Percentiles rank a stretch among this genome's conserved stretches.
Conservation (phyloP, 352 stramenopile species). For the Pythium monospermum region DNA sequence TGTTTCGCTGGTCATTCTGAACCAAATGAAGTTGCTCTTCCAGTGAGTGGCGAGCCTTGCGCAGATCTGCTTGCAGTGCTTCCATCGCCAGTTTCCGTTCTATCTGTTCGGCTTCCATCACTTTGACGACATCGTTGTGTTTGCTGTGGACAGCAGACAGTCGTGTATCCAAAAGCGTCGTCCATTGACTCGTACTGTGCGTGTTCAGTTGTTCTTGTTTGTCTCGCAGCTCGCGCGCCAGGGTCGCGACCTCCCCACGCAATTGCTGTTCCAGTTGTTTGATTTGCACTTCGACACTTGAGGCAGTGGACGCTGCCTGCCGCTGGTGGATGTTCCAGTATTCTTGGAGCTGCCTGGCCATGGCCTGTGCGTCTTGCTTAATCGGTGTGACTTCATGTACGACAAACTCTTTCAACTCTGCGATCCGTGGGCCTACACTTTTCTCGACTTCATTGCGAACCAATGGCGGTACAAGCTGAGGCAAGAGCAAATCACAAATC, state of each 20-base stretch:
- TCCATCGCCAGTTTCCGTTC: constrained; percentile 40
- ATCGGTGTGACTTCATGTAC: background rate
- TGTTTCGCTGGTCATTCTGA: constrained; percentile 32
- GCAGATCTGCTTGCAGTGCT: constrained; percentile 32
- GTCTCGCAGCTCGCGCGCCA: constrained; percentile 8
- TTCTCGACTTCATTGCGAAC: constrained; percentile 10
- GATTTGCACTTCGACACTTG: background rate
- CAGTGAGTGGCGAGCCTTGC: constrained; percentile 35
- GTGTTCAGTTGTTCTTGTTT: constrained; percentile 10
- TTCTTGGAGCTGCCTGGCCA: constrained; percentile 6
- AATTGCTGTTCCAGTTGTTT: constrained; percentile 13
- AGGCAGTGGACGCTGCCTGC: background rate
- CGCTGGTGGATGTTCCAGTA: constrained; percentile 6
- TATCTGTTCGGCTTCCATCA: constrained; percentile 33
- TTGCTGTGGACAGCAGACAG: constrained; percentile 8
- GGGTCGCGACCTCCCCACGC: constrained; percentile 5
- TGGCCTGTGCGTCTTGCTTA: constrained; percentile 6
- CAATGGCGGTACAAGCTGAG: constrained; percentile 12
- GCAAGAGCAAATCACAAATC: constrained; percentile 5
- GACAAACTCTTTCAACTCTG: background rate
- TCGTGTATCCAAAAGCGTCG: background rate
- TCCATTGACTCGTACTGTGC: background rate
- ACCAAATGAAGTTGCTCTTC: constrained; percentile 48
- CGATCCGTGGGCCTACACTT: background rate
- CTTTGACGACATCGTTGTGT: constrained; percentile 16